Evolutionary conservation across 345 rosid species (phyloP).

Genomic region (Ailanthus altissimus): DNA sequence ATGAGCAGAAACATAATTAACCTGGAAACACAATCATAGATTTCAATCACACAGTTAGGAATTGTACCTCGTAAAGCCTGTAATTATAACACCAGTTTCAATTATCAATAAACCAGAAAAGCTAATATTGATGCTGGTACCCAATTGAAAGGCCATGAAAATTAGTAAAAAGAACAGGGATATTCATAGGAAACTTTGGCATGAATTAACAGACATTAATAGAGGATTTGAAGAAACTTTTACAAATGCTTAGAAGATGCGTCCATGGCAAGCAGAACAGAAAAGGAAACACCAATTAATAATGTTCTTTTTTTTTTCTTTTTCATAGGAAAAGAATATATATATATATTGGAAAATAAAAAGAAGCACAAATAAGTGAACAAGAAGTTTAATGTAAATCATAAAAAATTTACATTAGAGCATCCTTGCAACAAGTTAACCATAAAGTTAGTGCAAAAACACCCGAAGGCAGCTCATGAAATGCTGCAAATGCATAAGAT

Average conservation of each 20-base stretch:
- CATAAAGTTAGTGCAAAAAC: not conserved
- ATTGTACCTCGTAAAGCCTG: no score
- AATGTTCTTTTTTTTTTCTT: no score
- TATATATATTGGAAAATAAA: no score
- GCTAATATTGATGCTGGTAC: not conserved
- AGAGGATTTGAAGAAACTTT: not conserved
- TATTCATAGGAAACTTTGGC: not conserved
- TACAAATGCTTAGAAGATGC: not conserved
- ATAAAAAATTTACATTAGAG: not conserved
- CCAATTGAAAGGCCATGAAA: not conserved
- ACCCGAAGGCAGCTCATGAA: not conserved
- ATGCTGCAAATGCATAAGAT: not conserved
- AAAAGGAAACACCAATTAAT: not conserved
- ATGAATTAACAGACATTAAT: slow-evolving; percentile 10
- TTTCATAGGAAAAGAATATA: no score
- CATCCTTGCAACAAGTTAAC: not conserved
- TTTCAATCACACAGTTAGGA: slow-evolving; percentile 14
- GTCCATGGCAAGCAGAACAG: not conserved
- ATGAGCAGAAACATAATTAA: slow-evolving; percentile 96
- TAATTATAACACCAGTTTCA: not conserved
- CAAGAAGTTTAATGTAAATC: no score
- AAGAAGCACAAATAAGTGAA: no score
- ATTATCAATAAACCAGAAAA: no score
- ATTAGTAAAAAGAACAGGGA: not conserved
- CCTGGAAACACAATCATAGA: slow-evolving; percentile 44